Conservation (phyloP, 1,139 yeast species). For the Zygotorulaspora mrakii region DNA sequence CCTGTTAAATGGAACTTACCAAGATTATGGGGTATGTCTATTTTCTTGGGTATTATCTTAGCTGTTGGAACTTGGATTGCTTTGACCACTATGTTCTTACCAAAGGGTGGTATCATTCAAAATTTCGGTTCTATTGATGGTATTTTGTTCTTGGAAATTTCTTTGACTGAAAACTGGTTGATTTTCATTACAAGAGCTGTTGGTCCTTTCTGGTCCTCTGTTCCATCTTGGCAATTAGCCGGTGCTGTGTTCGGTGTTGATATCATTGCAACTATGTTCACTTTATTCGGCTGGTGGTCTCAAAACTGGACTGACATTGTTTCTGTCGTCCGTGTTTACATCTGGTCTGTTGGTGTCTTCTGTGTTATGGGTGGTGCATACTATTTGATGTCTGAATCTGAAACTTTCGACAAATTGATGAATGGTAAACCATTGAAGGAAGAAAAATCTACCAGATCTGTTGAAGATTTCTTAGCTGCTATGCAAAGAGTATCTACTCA, state of each 20-base stretch:
- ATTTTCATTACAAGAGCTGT: conserved; percentile 92
- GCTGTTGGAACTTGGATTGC: conserved; percentile 92
- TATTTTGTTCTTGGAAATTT: conserved; percentile 85
- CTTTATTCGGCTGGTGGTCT: conserved; percentile 96
- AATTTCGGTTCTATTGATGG: conserved; percentile 93
- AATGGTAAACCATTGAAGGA: conserved; percentile 80
- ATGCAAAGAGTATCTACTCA: conserved; percentile 98
- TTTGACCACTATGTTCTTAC: conserved; percentile 84
- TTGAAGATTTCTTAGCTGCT: conserved; percentile 93
- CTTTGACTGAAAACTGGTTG: conserved; percentile 93
- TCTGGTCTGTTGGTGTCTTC: conserved; percentile 95
- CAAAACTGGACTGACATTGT: conserved; percentile 97
- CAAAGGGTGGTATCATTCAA: conserved; percentile 86
- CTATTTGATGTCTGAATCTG: conserved; percentile 86
- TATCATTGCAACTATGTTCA: conserved; percentile 84
- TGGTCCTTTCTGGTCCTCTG: conserved; percentile 93
- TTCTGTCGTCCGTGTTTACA: conserved; percentile 88
- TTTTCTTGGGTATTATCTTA: conserved; percentile 72
- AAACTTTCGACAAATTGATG: conserved; percentile 86
- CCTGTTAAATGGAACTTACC: conserved; percentile 99
- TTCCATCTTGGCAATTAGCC: conserved; percentile 91
- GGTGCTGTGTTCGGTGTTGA: conserved; percentile 90
- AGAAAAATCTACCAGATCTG: conserved; percentile 65
- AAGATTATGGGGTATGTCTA: conserved; percentile 95
- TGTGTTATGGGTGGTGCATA: conserved; percentile 95